Conservation (phyloP, 2,329 filamentous ascomycete species). For the Lasiodiplodia gonubiensis region DNA sequence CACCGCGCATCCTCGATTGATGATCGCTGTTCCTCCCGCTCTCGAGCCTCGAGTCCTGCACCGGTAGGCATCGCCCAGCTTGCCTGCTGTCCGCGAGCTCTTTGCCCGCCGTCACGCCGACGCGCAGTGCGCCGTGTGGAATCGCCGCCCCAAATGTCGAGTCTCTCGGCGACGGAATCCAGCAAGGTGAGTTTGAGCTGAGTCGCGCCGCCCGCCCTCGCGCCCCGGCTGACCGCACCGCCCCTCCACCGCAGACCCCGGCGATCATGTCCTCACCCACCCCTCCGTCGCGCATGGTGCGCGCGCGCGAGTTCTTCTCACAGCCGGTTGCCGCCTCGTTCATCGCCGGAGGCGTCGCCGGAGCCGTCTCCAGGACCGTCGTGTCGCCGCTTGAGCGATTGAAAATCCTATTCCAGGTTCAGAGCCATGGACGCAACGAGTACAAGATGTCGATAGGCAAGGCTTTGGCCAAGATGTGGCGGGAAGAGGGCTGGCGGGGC, state of each 20-base stretch:
- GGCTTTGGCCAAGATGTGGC: slow-evolving; percentile 93
- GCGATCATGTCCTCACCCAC: slow-evolving; percentile 29
- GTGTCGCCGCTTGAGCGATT: slow-evolving; percentile 94
- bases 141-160: slow-evolving; percentile 27
- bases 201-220: slow-evolving; percentile 13
- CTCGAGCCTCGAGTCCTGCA: neutral
- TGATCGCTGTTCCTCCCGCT: slow-evolving; percentile 10
- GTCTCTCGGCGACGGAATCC: slow-evolving; percentile 17
- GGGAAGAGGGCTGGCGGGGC: slow-evolving; percentile 93
- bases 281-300: slow-evolving; percentile 27
- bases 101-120: neutral
- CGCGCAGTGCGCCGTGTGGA: slow-evolving; percentile 5
- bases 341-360: slow-evolving; percentile 89
- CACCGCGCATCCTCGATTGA: slow-evolving; percentile 13
- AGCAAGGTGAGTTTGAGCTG: slow-evolving; percentile 22
- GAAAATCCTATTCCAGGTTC: slow-evolving; percentile 97
- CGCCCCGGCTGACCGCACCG: slow-evolving; percentile 19
- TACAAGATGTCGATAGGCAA: slow-evolving; percentile 92
- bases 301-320: slow-evolving; percentile 58
- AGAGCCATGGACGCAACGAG: slow-evolving; percentile 86
- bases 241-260: slow-evolving; percentile 22
- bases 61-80: slow-evolving; percentile 4
- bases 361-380: slow-evolving; percentile 95
- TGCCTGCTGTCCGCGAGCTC: slow-evolving; percentile 2
- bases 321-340: slow-evolving; percentile 91